Conservation (phyloP, 345 rosid genomes). For the Lepidium africanum region DNA sequence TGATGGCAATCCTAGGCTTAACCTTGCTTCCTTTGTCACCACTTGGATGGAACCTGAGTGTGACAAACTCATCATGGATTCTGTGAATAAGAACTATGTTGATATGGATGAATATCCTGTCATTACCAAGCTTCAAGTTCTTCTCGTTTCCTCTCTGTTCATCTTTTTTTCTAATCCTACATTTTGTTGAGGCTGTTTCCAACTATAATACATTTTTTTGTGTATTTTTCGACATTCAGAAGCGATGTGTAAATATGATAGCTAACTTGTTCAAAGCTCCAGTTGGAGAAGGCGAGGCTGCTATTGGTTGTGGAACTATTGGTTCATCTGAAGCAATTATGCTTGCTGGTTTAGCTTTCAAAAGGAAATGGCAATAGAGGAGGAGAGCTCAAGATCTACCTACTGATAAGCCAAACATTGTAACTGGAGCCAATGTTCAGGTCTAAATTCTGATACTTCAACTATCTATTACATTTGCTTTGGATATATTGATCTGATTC, state of each 20-base stretch:
- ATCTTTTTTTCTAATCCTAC: not conserved
- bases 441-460: constrained; percentile 10
- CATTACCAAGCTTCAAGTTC: constrained; percentile 75
- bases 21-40: constrained; percentile 71
- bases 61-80: constrained; percentile 61
- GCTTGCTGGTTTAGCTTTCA: constrained; percentile 80
- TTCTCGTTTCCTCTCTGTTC: not conserved
- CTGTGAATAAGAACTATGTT: constrained; percentile 68
- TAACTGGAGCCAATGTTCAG: constrained; percentile 82
- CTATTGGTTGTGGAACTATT: constrained; percentile 67
- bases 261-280: constrained; percentile 70
- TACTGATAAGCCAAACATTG: constrained; percentile 65
- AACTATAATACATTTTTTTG: not conserved
- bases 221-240: constrained; percentile 29
- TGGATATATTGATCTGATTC: not conserved
- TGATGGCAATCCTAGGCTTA: constrained; percentile 74
- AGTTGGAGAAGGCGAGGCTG: constrained; percentile 48
- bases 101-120: constrained; percentile 87
- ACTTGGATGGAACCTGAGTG: constrained; percentile 93
- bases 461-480: not conserved
- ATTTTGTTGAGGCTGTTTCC: not conserved
- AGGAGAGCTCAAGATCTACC: constrained; percentile 43
- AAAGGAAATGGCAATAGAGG: constrained; percentile 64
- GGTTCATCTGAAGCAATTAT: constrained; percentile 80
- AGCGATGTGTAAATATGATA: constrained; percentile 79